A percentile compares a stretch with the other conserved stretches of the same genome.
Evolutionary conservation across 345 rosid species (phyloP).

Genomic region (Aegle marmelos): DNA sequence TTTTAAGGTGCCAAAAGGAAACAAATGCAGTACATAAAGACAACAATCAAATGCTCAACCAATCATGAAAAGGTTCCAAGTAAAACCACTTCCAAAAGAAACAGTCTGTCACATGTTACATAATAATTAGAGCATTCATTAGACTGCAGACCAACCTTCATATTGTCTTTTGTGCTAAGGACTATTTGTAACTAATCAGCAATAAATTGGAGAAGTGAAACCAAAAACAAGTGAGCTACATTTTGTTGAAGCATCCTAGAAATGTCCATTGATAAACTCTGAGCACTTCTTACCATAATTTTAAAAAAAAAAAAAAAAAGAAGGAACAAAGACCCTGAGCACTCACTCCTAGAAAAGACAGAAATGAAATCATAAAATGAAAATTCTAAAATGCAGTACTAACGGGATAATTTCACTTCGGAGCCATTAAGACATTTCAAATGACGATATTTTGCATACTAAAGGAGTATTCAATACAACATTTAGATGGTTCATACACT

Average conservation of each 20-base stretch:
- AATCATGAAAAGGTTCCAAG: not conserved
- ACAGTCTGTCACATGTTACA: not conserved
- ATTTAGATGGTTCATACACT: not conserved
- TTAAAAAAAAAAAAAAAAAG: too few relatives aligned
- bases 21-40: not conserved
- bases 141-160: not conserved
- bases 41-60: not conserved
- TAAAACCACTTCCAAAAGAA: not conserved
- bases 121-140: not conserved
- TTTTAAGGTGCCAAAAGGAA: not conserved
- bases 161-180: not conserved
- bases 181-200: not conserved
- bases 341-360: not conserved
- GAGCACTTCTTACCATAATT: not conserved
- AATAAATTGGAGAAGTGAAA: not conserved
- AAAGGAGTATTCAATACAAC: not conserved
- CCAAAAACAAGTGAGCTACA: not conserved
- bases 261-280: not conserved
- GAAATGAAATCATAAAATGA: not conserved
- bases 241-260: not conserved
- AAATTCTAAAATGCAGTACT: not conserved
- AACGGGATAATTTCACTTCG: not conserved
- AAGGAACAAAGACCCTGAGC: too few relatives aligned
- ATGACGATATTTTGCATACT: not conserved
- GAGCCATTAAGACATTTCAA: not conserved